phyloP scores from a whole-genome alignment of 306 rosid genomes.

The Ormosia emarginata region DNA sequence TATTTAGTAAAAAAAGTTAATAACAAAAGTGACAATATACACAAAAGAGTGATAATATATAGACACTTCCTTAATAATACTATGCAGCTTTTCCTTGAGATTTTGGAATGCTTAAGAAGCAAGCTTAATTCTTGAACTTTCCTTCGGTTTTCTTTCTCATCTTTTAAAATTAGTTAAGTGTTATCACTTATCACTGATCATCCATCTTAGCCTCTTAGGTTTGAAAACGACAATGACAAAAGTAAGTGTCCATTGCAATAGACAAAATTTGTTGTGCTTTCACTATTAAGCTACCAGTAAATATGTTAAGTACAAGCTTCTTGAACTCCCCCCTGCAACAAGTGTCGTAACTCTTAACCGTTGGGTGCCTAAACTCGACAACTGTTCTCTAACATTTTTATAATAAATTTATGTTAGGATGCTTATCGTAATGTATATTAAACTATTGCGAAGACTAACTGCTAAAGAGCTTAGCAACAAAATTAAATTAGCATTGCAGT shows the following conservation, averaged over 20 bases:
- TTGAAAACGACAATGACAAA: neutral
- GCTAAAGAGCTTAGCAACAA: neutral
- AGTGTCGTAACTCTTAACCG: neutral
- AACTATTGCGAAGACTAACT: neutral
- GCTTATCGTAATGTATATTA: slow-evolving; percentile 5
- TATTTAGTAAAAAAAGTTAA: too few species aligned
- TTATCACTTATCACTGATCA: neutral
- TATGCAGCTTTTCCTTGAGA: neutral
- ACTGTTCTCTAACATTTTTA: neutral
- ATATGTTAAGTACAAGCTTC: neutral
- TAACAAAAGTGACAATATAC: too few species aligned
- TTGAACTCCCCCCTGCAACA: neutral
- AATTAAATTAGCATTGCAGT: slow-evolving; percentile 2
- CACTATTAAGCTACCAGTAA: neutral
- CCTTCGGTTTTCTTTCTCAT: neutral
- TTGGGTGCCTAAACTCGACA: neutral
- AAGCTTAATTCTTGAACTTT: neutral
- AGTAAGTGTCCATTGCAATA: neutral
- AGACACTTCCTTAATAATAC: too few species aligned
- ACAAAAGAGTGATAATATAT: too few species aligned
- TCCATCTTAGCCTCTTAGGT: neutral
- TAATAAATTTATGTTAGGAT: neutral
- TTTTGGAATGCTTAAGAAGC: neutral
- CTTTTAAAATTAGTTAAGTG: neutral
- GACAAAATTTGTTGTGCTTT: slow-evolving; percentile 18